Conservation (phyloP, 306 rosid species). For the Cucurbita moschata region DNA sequence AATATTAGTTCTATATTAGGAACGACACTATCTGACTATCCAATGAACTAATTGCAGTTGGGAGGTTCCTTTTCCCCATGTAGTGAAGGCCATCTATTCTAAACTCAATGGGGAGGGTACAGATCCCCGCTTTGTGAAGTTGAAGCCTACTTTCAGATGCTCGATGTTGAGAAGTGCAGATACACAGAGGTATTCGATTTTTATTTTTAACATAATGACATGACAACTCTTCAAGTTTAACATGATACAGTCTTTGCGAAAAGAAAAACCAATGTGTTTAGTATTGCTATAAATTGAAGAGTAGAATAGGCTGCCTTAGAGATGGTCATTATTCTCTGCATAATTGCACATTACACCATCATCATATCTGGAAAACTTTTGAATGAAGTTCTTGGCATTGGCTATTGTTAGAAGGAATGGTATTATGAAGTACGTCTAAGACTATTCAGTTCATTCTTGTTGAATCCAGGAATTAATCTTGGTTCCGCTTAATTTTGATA, state of each 20-base stretch:
- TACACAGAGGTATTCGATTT: constrained; percentile 33
- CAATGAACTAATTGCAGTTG: constrained; percentile 46
- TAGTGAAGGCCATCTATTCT: constrained; percentile 38
- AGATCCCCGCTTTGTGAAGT: constrained; percentile 83
- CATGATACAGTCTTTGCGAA: background rate
- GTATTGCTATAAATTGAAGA: background rate
- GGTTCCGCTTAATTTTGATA: background rate
- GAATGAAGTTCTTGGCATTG: background rate
- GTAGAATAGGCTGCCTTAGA: background rate
- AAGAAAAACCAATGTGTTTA: background rate
- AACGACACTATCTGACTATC: constrained; percentile 9
- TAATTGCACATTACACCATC: background rate
- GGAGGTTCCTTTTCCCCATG: constrained; percentile 82
- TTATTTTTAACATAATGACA: background rate
- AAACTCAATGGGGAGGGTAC: constrained; percentile 32
- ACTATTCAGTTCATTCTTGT: background rate
- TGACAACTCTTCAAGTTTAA: background rate
- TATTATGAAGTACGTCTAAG: background rate
- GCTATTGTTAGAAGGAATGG: background rate
- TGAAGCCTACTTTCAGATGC: constrained; percentile 71
- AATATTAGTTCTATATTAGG: background rate
- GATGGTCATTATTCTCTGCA: background rate
- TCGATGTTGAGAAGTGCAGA: constrained; percentile 50
- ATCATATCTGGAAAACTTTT: background rate
- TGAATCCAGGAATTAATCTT: background rate